These are phyloP conservation scores for Schoenoplectus triqueter DNA, from an alignment of 202 grass and related monocot genomes.

Conservation along the genomic window DNA sequence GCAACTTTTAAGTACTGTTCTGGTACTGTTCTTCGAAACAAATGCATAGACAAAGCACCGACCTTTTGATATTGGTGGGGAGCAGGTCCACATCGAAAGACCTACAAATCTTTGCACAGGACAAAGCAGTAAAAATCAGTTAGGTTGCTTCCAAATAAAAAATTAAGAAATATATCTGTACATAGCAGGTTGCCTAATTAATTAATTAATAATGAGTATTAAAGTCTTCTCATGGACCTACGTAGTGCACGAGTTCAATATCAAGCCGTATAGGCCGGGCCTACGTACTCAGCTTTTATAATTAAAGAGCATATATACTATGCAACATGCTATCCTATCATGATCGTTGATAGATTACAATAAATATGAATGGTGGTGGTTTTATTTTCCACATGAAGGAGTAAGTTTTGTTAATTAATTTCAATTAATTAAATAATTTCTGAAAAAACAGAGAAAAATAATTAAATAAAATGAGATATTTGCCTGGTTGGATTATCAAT, in stretches of 20 bases:
- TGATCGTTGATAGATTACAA: background rate
- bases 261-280: slow-evolving; percentile 10
- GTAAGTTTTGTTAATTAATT: no score
- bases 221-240: slow-evolving; percentile 10
- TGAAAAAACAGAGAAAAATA: no score
- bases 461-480: no score
- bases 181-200: no score
- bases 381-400: no score
- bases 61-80: background rate
- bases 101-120: slow-evolving; percentile 5
- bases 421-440: no score
- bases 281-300: background rate
- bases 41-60: background rate
- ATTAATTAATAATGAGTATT: background rate
- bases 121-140: slow-evolving; percentile 6
- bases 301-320: slow-evolving; percentile 1
- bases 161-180: background rate
- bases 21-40: background rate
- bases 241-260: slow-evolving; percentile 18
- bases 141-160: background rate
- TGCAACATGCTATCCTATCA: background rate
- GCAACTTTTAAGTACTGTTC: background rate
- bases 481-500: no score
- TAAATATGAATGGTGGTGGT: background rate
- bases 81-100: background rate